Percentiles rank a stretch among this genome's conserved stretches.
phyloP scores from a whole-genome alignment of 2,329 filamentous ascomycete species.

The Microsporum audouinii region DNA sequence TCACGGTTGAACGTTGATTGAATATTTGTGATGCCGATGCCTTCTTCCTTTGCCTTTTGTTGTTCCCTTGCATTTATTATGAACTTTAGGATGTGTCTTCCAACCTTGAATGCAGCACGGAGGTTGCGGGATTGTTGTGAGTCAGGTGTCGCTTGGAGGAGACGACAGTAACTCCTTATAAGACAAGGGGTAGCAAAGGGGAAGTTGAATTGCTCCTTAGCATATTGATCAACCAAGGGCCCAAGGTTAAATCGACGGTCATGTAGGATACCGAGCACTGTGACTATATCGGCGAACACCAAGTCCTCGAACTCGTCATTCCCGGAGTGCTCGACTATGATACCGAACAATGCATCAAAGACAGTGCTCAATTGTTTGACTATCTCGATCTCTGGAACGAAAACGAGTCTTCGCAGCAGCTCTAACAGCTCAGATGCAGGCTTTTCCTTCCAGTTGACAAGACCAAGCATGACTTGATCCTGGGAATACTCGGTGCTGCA shows the following conservation, averaged over 20 bases:
- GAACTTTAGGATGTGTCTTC: slow-evolving; percentile 84
- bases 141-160: slow-evolving; percentile 73
- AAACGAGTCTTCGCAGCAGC: slow-evolving; percentile 70
- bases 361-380: slow-evolving; percentile 87
- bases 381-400: slow-evolving; percentile 93
- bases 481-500: slow-evolving; percentile 94
- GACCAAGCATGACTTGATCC: slow-evolving; percentile 69
- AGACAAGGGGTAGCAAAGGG: slow-evolving; percentile 84
- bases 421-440: slow-evolving; percentile 59
- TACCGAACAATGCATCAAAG: slow-evolving; percentile 80
- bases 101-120: slow-evolving; percentile 87
- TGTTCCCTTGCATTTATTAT: slow-evolving; percentile 80
- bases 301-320: slow-evolving; percentile 87
- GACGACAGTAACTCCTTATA: slow-evolving; percentile 71
- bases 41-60: slow-evolving; percentile 78
- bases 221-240: slow-evolving; percentile 83
- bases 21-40: slow-evolving; percentile 66
- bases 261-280: slow-evolving; percentile 83
- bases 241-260: slow-evolving; percentile 87
- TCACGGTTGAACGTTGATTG: slow-evolving; percentile 69
- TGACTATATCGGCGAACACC: slow-evolving; percentile 80
- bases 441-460: slow-evolving; percentile 76
- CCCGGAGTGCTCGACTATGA: slow-evolving; percentile 80
- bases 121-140: slow-evolving; percentile 72
- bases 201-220: slow-evolving; percentile 79